phyloP scores from a whole-genome alignment of 768 basidiomycete species.

The Trametes villosa region DNA sequence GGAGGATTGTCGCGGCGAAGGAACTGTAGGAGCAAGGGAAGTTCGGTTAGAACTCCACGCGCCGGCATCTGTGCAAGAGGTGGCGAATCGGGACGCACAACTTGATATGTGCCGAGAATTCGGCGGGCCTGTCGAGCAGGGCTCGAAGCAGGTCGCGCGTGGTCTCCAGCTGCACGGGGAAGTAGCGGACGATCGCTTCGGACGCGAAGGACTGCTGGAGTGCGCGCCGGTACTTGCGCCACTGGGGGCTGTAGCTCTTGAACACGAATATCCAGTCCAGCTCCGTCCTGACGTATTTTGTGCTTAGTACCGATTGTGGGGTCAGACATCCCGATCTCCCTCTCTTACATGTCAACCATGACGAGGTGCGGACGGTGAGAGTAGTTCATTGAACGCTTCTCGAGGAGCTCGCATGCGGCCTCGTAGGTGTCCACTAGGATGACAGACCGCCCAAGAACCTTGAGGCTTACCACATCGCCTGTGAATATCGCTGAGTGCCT shows the following conservation, averaged over 20 bases:
- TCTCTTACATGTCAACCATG: background rate
- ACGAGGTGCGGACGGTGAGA: constrained; percentile 72
- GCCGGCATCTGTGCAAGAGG: background rate
- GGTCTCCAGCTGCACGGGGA: background rate
- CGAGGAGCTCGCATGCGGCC: constrained; percentile 64
- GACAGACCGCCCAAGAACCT: constrained; percentile 66
- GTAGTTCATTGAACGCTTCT: constrained; percentile 72
- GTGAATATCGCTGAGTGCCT: background rate
- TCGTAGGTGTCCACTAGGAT: constrained; percentile 67
- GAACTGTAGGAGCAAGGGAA: constrained; percentile 62
- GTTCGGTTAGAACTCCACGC: background rate
- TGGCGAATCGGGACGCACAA: constrained; percentile 1
- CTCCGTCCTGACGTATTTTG: background rate
- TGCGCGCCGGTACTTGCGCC: constrained; percentile 16
- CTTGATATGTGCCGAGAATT: constrained; percentile 16
- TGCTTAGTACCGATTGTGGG: background rate
- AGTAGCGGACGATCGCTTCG: constrained; percentile 23
- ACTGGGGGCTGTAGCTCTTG: constrained; percentile 8
- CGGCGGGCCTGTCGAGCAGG: constrained; percentile 5
- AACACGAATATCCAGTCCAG: constrained; percentile 22
- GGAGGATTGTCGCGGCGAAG: constrained; percentile 49
- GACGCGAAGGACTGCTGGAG: constrained; percentile 15
- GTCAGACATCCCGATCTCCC: background rate
- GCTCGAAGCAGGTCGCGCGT: constrained; percentile 3
- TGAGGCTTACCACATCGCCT: constrained; percentile 37